phyloP scores from a whole-genome alignment of 2,329 filamentous ascomycete species.

The Colletotrichum phormii region DNA sequence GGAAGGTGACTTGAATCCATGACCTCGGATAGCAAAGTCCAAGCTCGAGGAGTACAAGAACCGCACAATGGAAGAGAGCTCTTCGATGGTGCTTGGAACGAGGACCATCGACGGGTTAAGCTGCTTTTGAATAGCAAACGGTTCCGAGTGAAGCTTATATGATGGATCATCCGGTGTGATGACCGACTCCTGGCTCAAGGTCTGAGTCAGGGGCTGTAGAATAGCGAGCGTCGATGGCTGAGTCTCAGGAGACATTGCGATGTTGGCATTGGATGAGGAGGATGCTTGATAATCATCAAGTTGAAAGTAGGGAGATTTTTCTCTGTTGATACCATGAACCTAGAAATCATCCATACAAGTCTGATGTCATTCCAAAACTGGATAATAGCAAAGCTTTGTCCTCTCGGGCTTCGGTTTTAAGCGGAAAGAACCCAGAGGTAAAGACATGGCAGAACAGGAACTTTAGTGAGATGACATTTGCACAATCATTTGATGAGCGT shows the following conservation, averaged over 20 bases:
- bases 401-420: not conserved
- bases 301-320: not conserved
- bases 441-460: not conserved
- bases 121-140: constrained; percentile 24
- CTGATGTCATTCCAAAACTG: not conserved
- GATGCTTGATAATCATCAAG: not conserved
- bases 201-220: not conserved
- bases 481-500: not conserved
- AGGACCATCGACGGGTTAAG: constrained; percentile 5
- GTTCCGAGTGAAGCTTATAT: constrained; percentile 14
- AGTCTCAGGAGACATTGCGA: not conserved
- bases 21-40: constrained; percentile 18
- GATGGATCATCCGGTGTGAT: not conserved
- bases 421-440: not conserved
- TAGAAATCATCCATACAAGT: not conserved
- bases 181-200: not conserved
- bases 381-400: not conserved
- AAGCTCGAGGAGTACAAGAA: constrained; percentile 11
- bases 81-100: not conserved
- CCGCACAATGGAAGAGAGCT: not conserved
- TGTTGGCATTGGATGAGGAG: not conserved
- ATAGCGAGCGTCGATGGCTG: not conserved
- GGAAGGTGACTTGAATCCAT: constrained; percentile 29
- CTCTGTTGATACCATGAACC: not conserved
- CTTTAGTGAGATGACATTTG: not conserved